Percentiles rank a stretch among this genome's conserved stretches.
Evolutionary conservation across 1,284 basidiomycete species (phyloP).

Genomic region (Somion occarium): DNA sequence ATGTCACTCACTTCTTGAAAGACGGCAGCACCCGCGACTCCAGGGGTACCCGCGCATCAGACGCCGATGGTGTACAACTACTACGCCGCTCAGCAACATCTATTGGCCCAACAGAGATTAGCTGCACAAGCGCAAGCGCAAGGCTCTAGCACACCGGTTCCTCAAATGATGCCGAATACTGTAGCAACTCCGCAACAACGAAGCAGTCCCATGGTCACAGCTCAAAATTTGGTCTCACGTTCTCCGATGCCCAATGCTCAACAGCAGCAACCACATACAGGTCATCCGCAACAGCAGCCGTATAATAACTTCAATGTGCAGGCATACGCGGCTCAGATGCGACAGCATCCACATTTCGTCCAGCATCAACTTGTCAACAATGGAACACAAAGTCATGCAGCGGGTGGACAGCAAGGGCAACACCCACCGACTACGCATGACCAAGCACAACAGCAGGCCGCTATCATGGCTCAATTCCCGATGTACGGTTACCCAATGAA

Average conservation of each 20-base stretch:
- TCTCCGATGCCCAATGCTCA: constrained; percentile 23
- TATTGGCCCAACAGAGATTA: background rate
- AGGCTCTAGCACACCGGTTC: background rate
- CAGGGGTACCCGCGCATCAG: background rate
- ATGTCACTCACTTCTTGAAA: background rate
- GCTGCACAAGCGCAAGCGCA: constrained; percentile 4
- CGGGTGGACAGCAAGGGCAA: constrained; percentile 11
- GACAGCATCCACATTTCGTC: constrained; percentile 23
- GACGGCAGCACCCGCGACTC: background rate
- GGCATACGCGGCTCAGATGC: constrained; percentile 10
- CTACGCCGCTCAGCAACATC: background rate
- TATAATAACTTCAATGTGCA: constrained; percentile 12
- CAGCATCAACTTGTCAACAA: constrained; percentile 15
- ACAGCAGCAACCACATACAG: constrained; percentile 10
- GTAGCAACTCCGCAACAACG: constrained; percentile 10
- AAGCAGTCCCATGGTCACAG: constrained; percentile 23
- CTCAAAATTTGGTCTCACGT: constrained; percentile 15
- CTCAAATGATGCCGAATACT: constrained; percentile 2
- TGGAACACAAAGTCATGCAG: constrained; percentile 8
- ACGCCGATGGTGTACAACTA: background rate
- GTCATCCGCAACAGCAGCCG: constrained; percentile 6
- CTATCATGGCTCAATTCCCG: constrained; percentile 26
- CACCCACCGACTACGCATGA: constrained; percentile 18
- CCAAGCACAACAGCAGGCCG: constrained; percentile 20
- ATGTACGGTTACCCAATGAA: constrained; percentile 27